phyloP scores from a whole-genome alignment of 1,284 basidiomycete species.

The Ustilago bromivora region DNA sequence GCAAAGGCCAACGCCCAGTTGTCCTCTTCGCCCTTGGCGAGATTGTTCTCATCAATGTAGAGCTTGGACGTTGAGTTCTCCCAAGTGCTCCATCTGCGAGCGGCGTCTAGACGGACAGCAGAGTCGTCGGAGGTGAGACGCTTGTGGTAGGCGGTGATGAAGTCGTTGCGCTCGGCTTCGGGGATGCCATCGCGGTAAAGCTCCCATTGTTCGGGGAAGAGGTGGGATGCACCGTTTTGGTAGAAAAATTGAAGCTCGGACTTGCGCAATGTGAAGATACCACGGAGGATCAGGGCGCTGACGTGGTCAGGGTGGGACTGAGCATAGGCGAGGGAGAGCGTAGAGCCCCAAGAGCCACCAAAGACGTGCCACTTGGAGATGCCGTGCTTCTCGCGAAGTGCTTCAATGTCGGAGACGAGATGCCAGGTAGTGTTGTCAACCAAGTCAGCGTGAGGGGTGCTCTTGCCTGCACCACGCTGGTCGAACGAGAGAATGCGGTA shows the following conservation, averaged over 20 bases:
- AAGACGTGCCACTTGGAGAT: conserved; percentile 66
- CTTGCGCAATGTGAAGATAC: conserved; percentile 87
- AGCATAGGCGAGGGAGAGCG: conserved; percentile 84
- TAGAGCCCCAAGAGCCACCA: conserved; percentile 79
- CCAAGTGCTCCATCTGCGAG: conserved; percentile 79
- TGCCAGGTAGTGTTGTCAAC: conserved; percentile 96
- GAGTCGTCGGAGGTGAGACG: conserved; percentile 83
- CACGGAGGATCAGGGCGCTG: conserved; percentile 84
- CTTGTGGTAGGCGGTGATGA: conserved; percentile 83
- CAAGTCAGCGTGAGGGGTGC: conserved; percentile 81
- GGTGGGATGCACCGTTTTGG: conserved; percentile 76
- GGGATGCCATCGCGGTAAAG: conserved; percentile 83
- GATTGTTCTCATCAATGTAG: conserved; percentile 56
- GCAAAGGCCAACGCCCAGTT: conserved; percentile 76
- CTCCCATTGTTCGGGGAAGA: conserved; percentile 67
- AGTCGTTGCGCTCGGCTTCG: conserved; percentile 80
- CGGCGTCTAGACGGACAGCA: conserved; percentile 77
- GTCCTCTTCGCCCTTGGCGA: conserved; percentile 55
- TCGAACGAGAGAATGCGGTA: conserved; percentile 72
- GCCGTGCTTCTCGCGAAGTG: conserved; percentile 78
- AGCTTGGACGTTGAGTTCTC: conserved; percentile 65
- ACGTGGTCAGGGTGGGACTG: conserved; percentile 86
- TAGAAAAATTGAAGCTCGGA: conserved; percentile 92
- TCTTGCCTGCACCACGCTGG: conserved; percentile 80
- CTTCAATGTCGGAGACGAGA: conserved; percentile 89